Evolutionary conservation across 257 asterid species (phyloP).

Genomic region (Scutellaria barbata): DNA sequence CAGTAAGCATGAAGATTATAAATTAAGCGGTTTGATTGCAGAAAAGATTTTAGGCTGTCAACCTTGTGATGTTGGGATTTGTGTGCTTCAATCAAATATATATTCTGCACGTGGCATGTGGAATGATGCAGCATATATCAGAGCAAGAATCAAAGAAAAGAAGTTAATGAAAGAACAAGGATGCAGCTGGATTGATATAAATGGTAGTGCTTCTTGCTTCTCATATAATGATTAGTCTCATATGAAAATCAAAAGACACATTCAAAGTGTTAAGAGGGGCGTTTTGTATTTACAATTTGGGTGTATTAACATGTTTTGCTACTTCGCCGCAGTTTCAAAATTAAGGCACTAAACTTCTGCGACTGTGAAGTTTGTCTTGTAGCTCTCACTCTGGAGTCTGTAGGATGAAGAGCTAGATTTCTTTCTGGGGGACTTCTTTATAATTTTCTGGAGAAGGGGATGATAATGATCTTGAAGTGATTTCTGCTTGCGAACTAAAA

Average conservation of each 20-base stretch:
- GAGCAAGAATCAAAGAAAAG: constrained; percentile 49
- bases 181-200: constrained; percentile 70
- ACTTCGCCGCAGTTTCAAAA: neutral
- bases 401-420: too few relatives aligned
- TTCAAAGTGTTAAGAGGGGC: constrained; percentile 40
- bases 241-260: constrained; percentile 32
- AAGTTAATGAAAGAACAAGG: constrained; percentile 57
- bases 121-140: constrained; percentile 59
- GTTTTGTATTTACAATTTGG: constrained; percentile 39
- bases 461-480: neutral
- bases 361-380: neutral
- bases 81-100: constrained; percentile 61
- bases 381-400: neutral
- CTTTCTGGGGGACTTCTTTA: neutral
- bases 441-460: neutral
- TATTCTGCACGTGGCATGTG: constrained; percentile 72
- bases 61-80: constrained; percentile 54
- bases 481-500: constrained; percentile 19
- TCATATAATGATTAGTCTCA: constrained; percentile 50
- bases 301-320: neutral
- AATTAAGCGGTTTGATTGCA: constrained; percentile 48
- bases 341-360: neutral
- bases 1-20: constrained; percentile 58
- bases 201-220: constrained; percentile 53
- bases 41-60: constrained; percentile 41